These are phyloP conservation scores for Flaveria ramosissima DNA, from an alignment of 129 eudicot species.

Conservation along the genomic window DNA sequence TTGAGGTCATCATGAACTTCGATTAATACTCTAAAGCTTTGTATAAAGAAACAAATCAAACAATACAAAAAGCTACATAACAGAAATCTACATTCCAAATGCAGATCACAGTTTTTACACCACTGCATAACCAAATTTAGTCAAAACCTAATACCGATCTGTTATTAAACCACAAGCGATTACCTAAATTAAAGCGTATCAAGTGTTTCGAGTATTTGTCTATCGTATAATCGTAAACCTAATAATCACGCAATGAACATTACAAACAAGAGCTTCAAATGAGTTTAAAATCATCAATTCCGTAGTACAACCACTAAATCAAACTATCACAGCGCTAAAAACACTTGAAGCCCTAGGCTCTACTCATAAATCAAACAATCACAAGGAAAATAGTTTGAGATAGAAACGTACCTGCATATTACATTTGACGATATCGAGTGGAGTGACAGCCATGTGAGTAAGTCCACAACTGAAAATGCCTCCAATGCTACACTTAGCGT, in stretches of 20 bases:
- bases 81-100: neutral
- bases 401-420: slow-evolving; percentile 70
- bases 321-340: neutral
- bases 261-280: neutral
- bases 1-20: neutral
- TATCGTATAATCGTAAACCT: slow-evolving; percentile 6
- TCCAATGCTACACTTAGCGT: slow-evolving; percentile 62
- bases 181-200: slow-evolving; percentile 6
- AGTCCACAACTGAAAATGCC: slow-evolving; percentile 68
- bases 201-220: neutral
- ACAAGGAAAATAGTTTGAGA: neutral
- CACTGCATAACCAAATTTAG: neutral
- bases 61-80: neutral
- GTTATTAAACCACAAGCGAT: neutral
- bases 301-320: neutral
- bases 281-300: neutral
- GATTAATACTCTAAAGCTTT: slow-evolving; percentile 5
- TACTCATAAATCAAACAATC: slow-evolving; percentile 8
- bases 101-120: slow-evolving; percentile 15
- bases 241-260: neutral
- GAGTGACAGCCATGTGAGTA: slow-evolving; percentile 82
- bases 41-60: neutral
- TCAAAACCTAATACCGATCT: slow-evolving; percentile 16
- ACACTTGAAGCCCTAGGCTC: slow-evolving; percentile 8
- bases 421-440: slow-evolving; percentile 86